phyloP scores from a whole-genome alignment of 208 protist genomes.

The Zelonia costaricensis region DNA sequence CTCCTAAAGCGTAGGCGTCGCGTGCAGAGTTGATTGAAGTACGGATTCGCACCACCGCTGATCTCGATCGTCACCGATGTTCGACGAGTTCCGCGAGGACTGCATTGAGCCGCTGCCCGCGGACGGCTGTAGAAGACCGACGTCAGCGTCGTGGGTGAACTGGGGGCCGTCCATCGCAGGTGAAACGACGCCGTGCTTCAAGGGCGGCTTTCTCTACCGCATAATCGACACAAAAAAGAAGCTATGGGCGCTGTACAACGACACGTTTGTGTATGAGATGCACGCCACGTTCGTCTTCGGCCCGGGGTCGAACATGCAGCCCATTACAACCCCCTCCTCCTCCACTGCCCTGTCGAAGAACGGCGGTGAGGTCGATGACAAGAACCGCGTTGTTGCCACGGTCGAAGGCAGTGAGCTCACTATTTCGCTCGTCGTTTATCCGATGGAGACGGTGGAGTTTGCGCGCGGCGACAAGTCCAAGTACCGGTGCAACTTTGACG shows the following conservation, averaged over 20 bases:
- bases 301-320: slow-evolving; percentile 26
- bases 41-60: too few species aligned
- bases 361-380: slow-evolving; percentile 7
- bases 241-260: slow-evolving; percentile 86
- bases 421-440: slow-evolving; percentile 63
- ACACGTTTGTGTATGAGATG: slow-evolving; percentile 71
- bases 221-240: slow-evolving; percentile 57
- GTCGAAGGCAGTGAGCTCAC: slow-evolving; percentile 58
- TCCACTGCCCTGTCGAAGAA: background rate
- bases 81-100: slow-evolving; percentile 79
- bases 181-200: slow-evolving; percentile 58
- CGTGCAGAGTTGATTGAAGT: too few species aligned
- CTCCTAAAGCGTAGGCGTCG: too few species aligned
- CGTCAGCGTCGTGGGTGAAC: slow-evolving; percentile 25
- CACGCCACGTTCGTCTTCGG: slow-evolving; percentile 69
- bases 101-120: slow-evolving; percentile 22
- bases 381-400: slow-evolving; percentile 42
- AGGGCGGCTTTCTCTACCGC: slow-evolving; percentile 67
- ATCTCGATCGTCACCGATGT: background rate
- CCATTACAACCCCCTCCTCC: slow-evolving; percentile 10
- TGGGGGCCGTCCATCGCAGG: slow-evolving; percentile 41
- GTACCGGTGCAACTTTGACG: slow-evolving; percentile 67
- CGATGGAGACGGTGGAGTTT: slow-evolving; percentile 75
- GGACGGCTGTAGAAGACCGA: slow-evolving; percentile 14
- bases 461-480: slow-evolving; percentile 49